These are phyloP conservation scores for Pseudogymnoascus sp. DNA, from an alignment of 2,329 filamentous ascomycete species.

Conservation along the genomic window DNA sequence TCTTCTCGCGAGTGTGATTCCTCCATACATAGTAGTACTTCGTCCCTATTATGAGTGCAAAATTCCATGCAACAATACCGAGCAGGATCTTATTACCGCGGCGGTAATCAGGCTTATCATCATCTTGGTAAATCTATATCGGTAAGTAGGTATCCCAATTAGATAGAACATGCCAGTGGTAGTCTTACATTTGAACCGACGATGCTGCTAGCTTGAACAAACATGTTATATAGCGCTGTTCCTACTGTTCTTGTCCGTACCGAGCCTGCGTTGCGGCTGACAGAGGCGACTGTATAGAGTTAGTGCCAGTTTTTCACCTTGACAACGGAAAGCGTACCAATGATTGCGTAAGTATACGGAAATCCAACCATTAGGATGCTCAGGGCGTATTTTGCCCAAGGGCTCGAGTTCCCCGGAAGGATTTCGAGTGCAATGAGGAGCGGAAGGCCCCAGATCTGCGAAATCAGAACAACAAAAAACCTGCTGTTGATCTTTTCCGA, in stretches of 20 bases:
- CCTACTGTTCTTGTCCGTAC: constrained; percentile 57
- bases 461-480: constrained; percentile 28
- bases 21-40: constrained; percentile 43
- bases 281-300: constrained; percentile 42
- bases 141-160: not conserved
- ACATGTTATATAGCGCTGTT: constrained; percentile 55
- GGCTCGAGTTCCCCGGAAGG: constrained; percentile 17
- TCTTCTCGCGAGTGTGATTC: constrained; percentile 34
- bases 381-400: constrained; percentile 26
- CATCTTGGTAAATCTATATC: constrained; percentile 33
- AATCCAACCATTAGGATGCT: constrained; percentile 25
- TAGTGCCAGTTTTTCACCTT: constrained; percentile 38
- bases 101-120: constrained; percentile 45
- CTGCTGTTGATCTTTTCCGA: constrained; percentile 35
- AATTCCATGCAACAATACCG: constrained; percentile 39
- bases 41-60: constrained; percentile 37
- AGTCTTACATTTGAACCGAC: constrained; percentile 26
- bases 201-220: constrained; percentile 38
- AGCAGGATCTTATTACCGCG: constrained; percentile 50
- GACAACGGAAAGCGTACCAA: constrained; percentile 36
- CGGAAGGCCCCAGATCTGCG: constrained; percentile 34
- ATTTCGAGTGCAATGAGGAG: constrained; percentile 29
- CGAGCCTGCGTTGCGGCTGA: constrained; percentile 51
- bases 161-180: not conserved
- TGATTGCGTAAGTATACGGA: constrained; percentile 13